Evolutionary conservation across 352 stramenopile genomes (phyloP).

Genomic region (Elongisporangium anandrum): DNA sequence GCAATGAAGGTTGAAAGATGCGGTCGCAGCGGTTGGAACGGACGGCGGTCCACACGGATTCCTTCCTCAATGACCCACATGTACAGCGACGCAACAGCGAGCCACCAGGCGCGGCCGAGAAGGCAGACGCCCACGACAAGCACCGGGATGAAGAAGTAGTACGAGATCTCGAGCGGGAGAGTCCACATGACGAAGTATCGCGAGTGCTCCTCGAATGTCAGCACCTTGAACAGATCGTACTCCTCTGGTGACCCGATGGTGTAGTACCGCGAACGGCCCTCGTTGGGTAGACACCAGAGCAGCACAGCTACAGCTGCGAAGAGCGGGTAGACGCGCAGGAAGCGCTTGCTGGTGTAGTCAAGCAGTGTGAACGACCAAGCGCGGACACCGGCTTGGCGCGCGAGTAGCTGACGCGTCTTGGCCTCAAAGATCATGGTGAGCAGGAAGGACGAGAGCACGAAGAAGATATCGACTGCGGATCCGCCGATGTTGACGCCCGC

Average conservation of each 20-base stretch:
- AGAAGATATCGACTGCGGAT: slow-evolving; percentile 44
- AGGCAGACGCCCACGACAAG: slow-evolving; percentile 17
- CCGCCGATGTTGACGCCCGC: slow-evolving; percentile 28
- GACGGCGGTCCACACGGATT: slow-evolving; percentile 20
- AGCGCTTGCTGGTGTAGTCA: slow-evolving; percentile 41
- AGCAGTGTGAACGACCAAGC: slow-evolving; percentile 27
- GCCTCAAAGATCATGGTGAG: slow-evolving; percentile 52
- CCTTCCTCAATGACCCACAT: slow-evolving; percentile 24
- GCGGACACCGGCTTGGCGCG: slow-evolving; percentile 12
- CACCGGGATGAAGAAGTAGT: slow-evolving; percentile 51
- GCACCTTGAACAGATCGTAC: slow-evolving; percentile 29
- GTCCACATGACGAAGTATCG: slow-evolving; percentile 54
- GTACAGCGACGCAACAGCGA: slow-evolving; percentile 22
- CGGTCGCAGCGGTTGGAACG: slow-evolving; percentile 10
- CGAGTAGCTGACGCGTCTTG: slow-evolving; percentile 27
- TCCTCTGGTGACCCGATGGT: slow-evolving; percentile 15
- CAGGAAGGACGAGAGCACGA: slow-evolving; percentile 50
- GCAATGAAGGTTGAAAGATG: slow-evolving; percentile 36
- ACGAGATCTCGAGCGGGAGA: slow-evolving; percentile 40
- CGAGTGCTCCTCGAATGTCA: slow-evolving; percentile 34
- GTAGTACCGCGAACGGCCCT: slow-evolving; percentile 27
- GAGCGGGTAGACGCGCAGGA: slow-evolving; percentile 46
- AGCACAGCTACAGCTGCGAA: slow-evolving; percentile 29
- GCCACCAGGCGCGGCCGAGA: slow-evolving; percentile 26
- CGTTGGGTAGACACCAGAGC: slow-evolving; percentile 24